Evolutionary conservation across 495 filamentous ascomycete species (phyloP), one percentile per base, ranked within the genome.

Genomic region (Neurospora cerealis): DNA sequence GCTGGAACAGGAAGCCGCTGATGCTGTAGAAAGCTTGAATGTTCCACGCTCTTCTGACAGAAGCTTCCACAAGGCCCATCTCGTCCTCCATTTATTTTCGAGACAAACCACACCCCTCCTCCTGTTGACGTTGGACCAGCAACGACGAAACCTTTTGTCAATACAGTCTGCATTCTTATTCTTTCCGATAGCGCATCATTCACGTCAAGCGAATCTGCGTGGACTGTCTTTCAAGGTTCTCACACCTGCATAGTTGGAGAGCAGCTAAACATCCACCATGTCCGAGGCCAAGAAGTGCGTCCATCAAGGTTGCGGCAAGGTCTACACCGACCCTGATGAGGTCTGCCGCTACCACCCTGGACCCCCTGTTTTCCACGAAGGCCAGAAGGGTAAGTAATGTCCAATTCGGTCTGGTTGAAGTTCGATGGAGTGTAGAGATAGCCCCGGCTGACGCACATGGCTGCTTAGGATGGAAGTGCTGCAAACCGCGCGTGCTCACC

Each of bases 281-380:
- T 66, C 54, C 54, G 54, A 66, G 54, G 86, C 92, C 41, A 89
- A 91, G 78, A 98, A 96, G 85, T 99, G 96, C 81, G 93, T 97
- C 71, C 96, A 98, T 83, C 95, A 97, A 83, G 93, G 94, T 77
- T 99, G 96, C 82, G 93, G 91, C 78, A 99, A 97, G 86, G 80
- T 85, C 37, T 99, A 93, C 83, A 89, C 89, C 70, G 92, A 98
- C 81, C 83, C 89, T 6, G 89, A 95, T 60, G 96, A 98, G 81
- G 86, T 90, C 73, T 99, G 96, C 81, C 84, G 89, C 75, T 97
- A 97, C 83, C 96, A 98, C 84, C 93, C 95, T 69, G 95, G 95
- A 48, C 95, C 94, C 66, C 94, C 95, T 72, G 86, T 96, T 79
- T 99, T 99, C 82, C 96, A 99, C 81, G 96, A 99, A 85, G 96